Percentiles rank a stretch among this genome's conserved stretches.
Conservation (phyloP, 257 asterid genomes). For the Przewalskia tangutica region DNA sequence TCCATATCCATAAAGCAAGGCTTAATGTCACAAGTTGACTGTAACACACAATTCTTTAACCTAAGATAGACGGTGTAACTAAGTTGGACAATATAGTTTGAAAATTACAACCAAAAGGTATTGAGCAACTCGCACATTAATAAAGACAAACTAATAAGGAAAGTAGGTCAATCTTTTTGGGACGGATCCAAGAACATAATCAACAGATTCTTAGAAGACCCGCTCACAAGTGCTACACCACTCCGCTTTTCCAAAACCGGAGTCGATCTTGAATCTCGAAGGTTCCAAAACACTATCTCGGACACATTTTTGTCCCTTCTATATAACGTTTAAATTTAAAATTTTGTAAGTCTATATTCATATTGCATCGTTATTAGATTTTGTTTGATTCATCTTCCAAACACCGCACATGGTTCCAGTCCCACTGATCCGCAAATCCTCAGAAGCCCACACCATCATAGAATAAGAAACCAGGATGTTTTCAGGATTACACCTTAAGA, state of each 20-base stretch:
- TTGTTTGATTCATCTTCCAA: too few relatives aligned
- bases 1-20: not conserved
- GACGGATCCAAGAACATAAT: slow-evolving; percentile 33
- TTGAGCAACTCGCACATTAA: slow-evolving; percentile 2
- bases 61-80: not conserved
- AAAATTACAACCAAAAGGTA: not conserved
- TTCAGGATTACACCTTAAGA: too few relatives aligned
- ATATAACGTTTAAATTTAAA: too few relatives aligned
- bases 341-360: too few relatives aligned
- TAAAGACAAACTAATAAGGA: slow-evolving; percentile 1
- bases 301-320: slow-evolving; percentile 41
- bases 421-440: too few relatives aligned
- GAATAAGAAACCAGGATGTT: too few relatives aligned
- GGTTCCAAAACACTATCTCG: slow-evolving; percentile 62
- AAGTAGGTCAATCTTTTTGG: too few relatives aligned
- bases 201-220: slow-evolving; percentile 45
- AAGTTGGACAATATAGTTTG: not conserved
- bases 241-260: slow-evolving; percentile 36
- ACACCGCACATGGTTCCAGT: too few relatives aligned
- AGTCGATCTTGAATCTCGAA: slow-evolving; percentile 35
- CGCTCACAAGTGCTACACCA: slow-evolving; percentile 53
- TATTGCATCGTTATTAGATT: too few relatives aligned
- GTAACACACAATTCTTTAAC: not conserved
- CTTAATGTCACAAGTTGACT: not conserved
- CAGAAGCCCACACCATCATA: too few relatives aligned